Evolutionary conservation across 2,329 filamentous ascomycete genomes (phyloP), one percentile per base, ranked within the genome.

Genomic region (Aspergillus ustus): DNA sequence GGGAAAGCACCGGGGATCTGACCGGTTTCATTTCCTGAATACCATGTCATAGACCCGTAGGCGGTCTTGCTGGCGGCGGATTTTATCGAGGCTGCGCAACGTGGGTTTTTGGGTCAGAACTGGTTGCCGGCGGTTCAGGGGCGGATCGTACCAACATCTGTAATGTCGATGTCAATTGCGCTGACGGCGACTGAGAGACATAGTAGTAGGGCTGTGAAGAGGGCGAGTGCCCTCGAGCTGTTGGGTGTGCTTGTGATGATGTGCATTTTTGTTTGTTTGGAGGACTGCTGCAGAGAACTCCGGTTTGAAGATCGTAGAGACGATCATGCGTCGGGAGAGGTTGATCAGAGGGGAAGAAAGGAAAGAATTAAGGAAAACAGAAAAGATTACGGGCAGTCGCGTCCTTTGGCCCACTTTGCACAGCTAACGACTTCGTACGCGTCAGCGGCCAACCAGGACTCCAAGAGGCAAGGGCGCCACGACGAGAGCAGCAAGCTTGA

Each of bases 1-100:
- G 87, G 86, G 34, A 93, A 78, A 58, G 84, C 76, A 50, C 84
- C 84, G 7, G 83, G 83, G 19, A 81, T 81, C 8, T 78, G 76
- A 17, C 82, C 82, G 2, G 82, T 79, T 50, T 79, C 67, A 63
- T 86, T 84, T 17, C 84, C 84, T 43, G 74, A 76, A 69, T 87
- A 87, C 66, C 81, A 83, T 19, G 70, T 70, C 75, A 85, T 80
- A 76, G 85, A 80, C 51, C 82, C 81, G 61, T 80, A 75, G 3
- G 83, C 83, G 20, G 75, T 72, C 9, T 72, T 73, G 17, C 68
- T 69, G 8, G 81, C 80, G 25, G 80, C 81, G 56, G 69, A 60
- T 63, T 79, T 80, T 67, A 83, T 78, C 0, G 80, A 82, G 49
- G 25, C 52, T 34, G 54, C 11, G 25, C 31, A 31, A 31, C 45